Conservation (phyloP, 495 filamentous ascomycete genomes). For the Penicillium tannophilum region DNA sequence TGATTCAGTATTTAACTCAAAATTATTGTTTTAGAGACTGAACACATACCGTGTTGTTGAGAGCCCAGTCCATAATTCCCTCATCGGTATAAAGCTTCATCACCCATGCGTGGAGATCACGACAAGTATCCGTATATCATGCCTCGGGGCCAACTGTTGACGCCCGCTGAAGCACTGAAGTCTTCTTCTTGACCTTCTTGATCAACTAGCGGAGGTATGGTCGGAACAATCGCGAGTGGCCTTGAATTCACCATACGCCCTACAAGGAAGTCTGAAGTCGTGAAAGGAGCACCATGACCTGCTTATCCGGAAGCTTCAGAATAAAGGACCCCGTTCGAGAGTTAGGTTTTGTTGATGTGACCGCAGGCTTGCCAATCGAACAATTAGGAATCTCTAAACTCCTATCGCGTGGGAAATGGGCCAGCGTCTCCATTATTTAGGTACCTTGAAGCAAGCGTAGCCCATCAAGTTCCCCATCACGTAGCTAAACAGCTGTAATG, state of each 20-base stretch:
- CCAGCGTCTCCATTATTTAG: slow-evolving; percentile 49
- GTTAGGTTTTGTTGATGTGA: not conserved
- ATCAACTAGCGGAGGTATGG: slow-evolving; percentile 36
- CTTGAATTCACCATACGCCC: not conserved
- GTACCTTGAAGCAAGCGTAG: slow-evolving; percentile 38
- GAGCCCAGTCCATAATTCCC: slow-evolving; percentile 65
- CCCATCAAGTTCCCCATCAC: slow-evolving; percentile 28
- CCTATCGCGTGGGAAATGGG: slow-evolving; percentile 61
- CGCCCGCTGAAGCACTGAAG: slow-evolving; percentile 57
- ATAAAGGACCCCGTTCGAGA: not conserved
- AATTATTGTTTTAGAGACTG: not conserved
- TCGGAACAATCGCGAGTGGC: not conserved
- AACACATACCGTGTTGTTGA: slow-evolving; percentile 31
- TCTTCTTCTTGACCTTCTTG: slow-evolving; percentile 61
- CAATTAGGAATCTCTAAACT: slow-evolving; percentile 32
- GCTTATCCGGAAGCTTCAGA: not conserved
- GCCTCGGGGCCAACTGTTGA: slow-evolving; percentile 66
- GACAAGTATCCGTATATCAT: slow-evolving; percentile 63
- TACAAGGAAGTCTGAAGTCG: not conserved
- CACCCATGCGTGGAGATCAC: slow-evolving; percentile 67
- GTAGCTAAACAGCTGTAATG: slow-evolving; percentile 32
- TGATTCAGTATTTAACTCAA: too few relatives aligned
- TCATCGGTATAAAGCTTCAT: slow-evolving; percentile 79
- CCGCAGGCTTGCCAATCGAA: too few relatives aligned
- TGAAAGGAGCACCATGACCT: not conserved